These are phyloP conservation scores for Limonomyces culmigenus DNA, from an alignment of 1,284 basidiomycete genomes.

Conservation along the genomic window DNA sequence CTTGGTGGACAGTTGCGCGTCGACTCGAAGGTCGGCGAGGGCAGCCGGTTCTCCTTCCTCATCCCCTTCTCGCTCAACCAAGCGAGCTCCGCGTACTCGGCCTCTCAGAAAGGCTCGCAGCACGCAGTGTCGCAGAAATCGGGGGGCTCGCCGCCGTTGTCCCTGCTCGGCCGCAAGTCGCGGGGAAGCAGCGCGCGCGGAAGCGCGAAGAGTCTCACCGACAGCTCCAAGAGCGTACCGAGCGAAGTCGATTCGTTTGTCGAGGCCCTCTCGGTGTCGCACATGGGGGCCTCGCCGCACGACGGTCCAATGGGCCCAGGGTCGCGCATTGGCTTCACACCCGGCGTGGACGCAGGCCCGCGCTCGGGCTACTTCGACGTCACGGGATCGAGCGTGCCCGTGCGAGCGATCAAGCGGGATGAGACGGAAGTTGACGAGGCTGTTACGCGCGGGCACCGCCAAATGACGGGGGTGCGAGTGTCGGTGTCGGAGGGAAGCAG, in stretches of 20 bases:
- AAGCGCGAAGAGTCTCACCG: background rate
- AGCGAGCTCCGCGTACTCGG: conserved; percentile 7
- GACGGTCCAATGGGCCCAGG: too few relatives aligned
- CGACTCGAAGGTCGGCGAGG: conserved; percentile 51
- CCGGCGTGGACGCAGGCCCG: background rate
- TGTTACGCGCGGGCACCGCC: conserved; percentile 3
- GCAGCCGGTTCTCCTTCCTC: conserved; percentile 61
- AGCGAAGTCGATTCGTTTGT: conserved; percentile 52
- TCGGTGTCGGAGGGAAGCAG: background rate
- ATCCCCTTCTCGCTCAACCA: conserved; percentile 40
- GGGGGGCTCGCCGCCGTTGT: conserved; percentile 5
- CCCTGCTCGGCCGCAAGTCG: too few relatives aligned
- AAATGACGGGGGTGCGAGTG: background rate
- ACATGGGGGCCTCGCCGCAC: conserved; percentile 13
- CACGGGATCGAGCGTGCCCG: conserved; percentile 17
- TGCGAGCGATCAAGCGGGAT: conserved; percentile 26
- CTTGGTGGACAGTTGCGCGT: conserved; percentile 68
- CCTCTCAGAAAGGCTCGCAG: conserved; percentile 5
- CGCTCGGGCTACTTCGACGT: conserved; percentile 16
- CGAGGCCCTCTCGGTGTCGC: conserved; percentile 33
- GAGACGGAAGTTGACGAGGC: conserved; percentile 16
- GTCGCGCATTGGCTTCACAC: background rate
- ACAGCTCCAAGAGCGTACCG: conserved; percentile 3
- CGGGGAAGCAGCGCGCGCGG: too few relatives aligned
- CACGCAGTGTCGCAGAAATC: conserved; percentile 7